Evolutionary conservation across 2,329 filamentous ascomycete genomes (phyloP), one percentile per base, ranked within the genome.

Genomic region (Cordyceps fumosorosea): DNA sequence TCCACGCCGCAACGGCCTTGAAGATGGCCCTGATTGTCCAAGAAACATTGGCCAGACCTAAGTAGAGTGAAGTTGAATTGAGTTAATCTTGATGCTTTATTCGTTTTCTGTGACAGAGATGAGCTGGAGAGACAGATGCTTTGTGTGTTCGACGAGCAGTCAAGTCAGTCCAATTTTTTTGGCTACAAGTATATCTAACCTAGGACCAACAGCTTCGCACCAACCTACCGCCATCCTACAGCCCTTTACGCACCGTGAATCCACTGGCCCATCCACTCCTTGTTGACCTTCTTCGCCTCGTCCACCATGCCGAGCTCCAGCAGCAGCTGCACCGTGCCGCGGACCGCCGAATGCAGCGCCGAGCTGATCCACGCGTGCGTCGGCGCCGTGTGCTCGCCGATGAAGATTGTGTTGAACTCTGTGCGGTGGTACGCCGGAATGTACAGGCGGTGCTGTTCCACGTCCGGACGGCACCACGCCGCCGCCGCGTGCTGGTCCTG

Each of bases 381-480:
- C 11, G 66, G 68, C n/a, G 71, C 67, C 16, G 73, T 72, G 52
- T 74, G 72, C 58, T 74, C 72, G 2, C 73, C 72, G n/a, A 74
- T 67, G 42, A 74, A 73, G 26, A 74, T 71, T 1, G 69, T 71
- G 59, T 73, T 72, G 55, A 70, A 65, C 63, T 74, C 72, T 10
- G 68, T 74, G 26, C 67, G 64, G 63, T 71, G 69, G 58, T 73
- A 74, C 10, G 70, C 65, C 0, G 72, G 71, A 42, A 74, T 72
- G 62, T 72, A 74, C 5, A 73, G 60, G 48, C 68, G 65, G 62
- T 74, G 73, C 67, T 74, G 72, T 50, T 67, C 68, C 12, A 72
- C 63, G 50, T 69, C 68, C 0, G 72, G 72, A 4, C 68, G 63
- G 47, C 66, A 67, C 71, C 71, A 74, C 2, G 71, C 57, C 11